Evolutionary conservation across 2,329 filamentous ascomycete genomes (phyloP), one percentile per base, ranked within the genome.

Genomic region (Lithohypha guttulata): DNA sequence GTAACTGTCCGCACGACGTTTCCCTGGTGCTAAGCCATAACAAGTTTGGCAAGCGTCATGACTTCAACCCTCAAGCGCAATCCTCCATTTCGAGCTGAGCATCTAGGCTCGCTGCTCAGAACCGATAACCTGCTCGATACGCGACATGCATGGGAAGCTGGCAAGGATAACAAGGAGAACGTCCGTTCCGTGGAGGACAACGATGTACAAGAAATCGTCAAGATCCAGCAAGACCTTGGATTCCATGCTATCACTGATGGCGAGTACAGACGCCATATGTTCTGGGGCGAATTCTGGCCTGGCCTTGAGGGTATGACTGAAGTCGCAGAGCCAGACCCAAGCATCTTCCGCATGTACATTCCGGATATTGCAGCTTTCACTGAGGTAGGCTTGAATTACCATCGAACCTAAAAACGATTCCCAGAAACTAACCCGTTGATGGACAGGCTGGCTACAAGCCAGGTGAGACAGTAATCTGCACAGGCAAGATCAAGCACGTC

Each of bases 1-100:
- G n/a, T n/a, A n/a, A n/a, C n/a, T n/a, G n/a, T n/a, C n/a, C n/a
- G n/a, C n/a, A n/a, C n/a, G n/a, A n/a, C n/a, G n/a, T n/a, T n/a
- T n/a, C n/a, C n/a, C n/a, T n/a, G n/a, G n/a, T n/a, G n/a, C n/a
- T n/a, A n/a, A n/a, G n/a, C n/a, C n/a, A n/a, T n/a, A n/a, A n/a
- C n/a, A n/a, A n/a, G n/a, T n/a, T n/a, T n/a, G n/a, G n/a, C n/a
- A n/a, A n/a, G n/a, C n/a, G n/a, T n/a, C n/a, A 35, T 35, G 33
- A 3, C 33, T n/a, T 19, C 33, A 3, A 35, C 33, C 25, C 13
- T 23, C 10, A 20, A 20, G 17, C 33, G 33, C 7, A 25, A 13
- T 14, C 72, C 75, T 28, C 79, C 76, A 34, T 84, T 81, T 60
- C 71, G 81, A 54, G 78, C 79, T 44, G 80, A 84, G 60, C 80